Base-by-base conservation (phyloP, 2,329 filamentous ascomycete genomes). In the Pseudogymnoascus sp. region DNA sequence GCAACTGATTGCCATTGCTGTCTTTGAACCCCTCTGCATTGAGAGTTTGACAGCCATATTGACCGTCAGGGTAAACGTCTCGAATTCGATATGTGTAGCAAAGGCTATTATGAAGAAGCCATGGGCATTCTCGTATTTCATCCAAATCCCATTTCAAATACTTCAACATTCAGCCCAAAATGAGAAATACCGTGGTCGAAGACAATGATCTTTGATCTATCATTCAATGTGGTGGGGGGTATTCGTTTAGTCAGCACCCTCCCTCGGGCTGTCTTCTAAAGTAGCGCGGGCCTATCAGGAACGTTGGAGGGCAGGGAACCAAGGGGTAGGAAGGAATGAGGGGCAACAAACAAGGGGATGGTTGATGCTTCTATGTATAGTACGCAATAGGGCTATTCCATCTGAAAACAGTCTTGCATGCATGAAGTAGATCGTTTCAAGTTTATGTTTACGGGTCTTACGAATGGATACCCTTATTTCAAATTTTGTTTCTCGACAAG, bases 321-420 rank as follows among this genome's bases (percentile, higher is more conserved):
- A 54, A 54, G 47, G 47, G 47, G 47, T 26, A 54, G 29, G 26
- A 54, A 54, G 29, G 26, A 54, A 17, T 33, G 47, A 54, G 47
- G 47, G 29, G 47, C 47, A 54, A n/a, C 47, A 54, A 54, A 54
- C 47, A 54, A 54, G 47, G 47, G 47, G 47, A 54, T 54, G 29
- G 17, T 6, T n/a, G 26, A 21, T 17, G 24, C n/a, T 54, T 33
- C 47, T 33, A 54, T 54, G 47, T 33, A 54, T 33, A 50, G 24
- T 26, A 47, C 41, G 29, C 40, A 47, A 47, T 47, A 47, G 13
- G 26, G 44, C 44, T 26, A 17, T 54, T 33, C 11, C 29, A 10
- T 33, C 47, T 54, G 29, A 33, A 54, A 54, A 54, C 47, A 54
- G 26, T 33, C 47, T 21, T 54, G n/a, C 13, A 17, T 54, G 47